Percentiles rank a stretch among this genome's conserved stretches.
These are phyloP conservation scores for Citrus sp. DNA, from an alignment of 345 rosid genomes.

Conservation along the genomic window DNA sequence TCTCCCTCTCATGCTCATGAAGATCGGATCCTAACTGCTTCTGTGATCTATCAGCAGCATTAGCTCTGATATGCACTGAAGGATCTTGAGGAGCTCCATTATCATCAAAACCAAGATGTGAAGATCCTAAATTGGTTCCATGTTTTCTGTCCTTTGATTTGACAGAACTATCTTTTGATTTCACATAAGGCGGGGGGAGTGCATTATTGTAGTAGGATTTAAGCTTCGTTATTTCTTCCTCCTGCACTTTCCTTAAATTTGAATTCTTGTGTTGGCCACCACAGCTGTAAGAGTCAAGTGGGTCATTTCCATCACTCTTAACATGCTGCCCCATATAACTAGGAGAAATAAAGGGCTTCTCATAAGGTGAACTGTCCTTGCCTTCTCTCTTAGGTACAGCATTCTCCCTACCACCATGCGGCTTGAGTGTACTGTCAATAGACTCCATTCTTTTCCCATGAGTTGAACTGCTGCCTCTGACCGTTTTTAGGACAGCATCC, in stretches of 20 bases:
- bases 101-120: conserved; percentile 24
- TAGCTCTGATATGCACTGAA: conserved; percentile 22
- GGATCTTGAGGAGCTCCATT: conserved; percentile 31
- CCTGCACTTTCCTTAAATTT: conserved; percentile 28
- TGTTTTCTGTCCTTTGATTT: conserved; percentile 38
- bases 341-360: conserved; percentile 29
- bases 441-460: conserved; percentile 31
- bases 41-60: conserved; percentile 19
- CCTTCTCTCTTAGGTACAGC: conserved; percentile 30
- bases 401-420: conserved; percentile 36
- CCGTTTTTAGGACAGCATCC: conserved; percentile 37
- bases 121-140: conserved; percentile 26
- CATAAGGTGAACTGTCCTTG: conserved; percentile 14
- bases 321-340: conserved; percentile 16
- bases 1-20: conserved; percentile 31
- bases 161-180: conserved; percentile 26
- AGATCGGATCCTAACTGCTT: conserved; percentile 24
- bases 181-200: conserved; percentile 77
- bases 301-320: conserved; percentile 27
- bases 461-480: conserved; percentile 45
- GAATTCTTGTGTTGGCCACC: conserved; percentile 25
- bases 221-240: conserved; percentile 36
- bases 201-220: conserved; percentile 37
- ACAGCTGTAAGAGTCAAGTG: conserved; percentile 22
- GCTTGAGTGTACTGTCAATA: conserved; percentile 25